Evolutionary conservation across 225 moss, liverwort and hornwort genomes (phyloP), one percentile per base, ranked within the genome.

Genomic region (Takakia lepidozioides): DNA sequence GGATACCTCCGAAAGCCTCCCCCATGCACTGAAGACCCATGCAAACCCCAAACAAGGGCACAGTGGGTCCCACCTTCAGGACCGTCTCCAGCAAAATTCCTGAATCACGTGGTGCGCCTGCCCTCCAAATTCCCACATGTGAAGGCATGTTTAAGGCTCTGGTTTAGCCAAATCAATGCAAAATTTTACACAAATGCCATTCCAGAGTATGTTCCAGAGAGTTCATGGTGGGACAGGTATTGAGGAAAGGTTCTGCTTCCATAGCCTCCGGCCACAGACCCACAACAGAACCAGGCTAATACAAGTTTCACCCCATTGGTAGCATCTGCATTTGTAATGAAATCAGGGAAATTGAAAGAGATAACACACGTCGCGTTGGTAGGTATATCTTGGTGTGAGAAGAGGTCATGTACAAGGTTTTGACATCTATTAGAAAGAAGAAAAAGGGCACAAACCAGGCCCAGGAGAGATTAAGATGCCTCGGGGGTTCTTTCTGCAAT

Each of bases 1-100:
- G n/a, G n/a, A n/a, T n/a, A 76, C 76, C 76, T 71, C 95, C 95
- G 51, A 77, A 98, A 9, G 95, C 95, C 68, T 98, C 95, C 41
- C 95, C 95, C 87, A 98, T 91, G 64, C 95, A 98, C 62, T 98
- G 95, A 23, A 98, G 80, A 10, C 95, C 95, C 95, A 98, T 98
- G 47, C 95, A 98, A 15, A 98, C 95, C 26, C 95, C 95, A 47
- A 98, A 87, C 59, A 98, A 67, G 6, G 95, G 95, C 30, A 91
- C 61, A 4, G 77, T 59, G 39, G 82, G 76, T 8, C 95, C 90
- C 0, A 98, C 62, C 51, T 87, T 54, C 56, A 73, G 43, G 19
- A 91, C 75, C 2, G 74, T 65, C 57, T 82, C 72, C 4, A 98
- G 75, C 5, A 90, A 82, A 49, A 98, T 91, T n/a, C 95, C 95